Evolutionary conservation across 2,329 filamentous ascomycete species (phyloP), one percentile per base, ranked within the genome.

Genomic region (Ophiosphaerella korrae): DNA sequence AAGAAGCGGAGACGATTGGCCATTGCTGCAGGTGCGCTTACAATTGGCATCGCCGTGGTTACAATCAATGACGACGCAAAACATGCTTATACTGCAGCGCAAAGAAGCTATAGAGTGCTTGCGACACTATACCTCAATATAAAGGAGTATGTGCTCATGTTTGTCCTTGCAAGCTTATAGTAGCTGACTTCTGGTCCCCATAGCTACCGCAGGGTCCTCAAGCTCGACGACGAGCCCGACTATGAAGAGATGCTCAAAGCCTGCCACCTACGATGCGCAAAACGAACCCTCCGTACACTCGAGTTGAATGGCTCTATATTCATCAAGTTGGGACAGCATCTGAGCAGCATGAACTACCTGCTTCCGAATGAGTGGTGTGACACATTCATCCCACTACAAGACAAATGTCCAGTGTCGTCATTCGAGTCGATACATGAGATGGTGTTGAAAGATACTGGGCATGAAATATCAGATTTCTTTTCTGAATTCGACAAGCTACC

Each of bases 231-330:
- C 53, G 79, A 82, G 34, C 81, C 84, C 45, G 84, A 90, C 71
- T 84, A 85, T 68, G 78, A 83, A n/a, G 79, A 75, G n/a, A 74
- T 88, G 33, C 78, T 99, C 45, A 88, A 85, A 62, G 86, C 87
- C 57, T 97, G 94, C 70, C 94, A 99, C 75, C 88, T 95, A 72
- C 84, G 94, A 74, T 99, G 94, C 76, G 94, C 94, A 26, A 84
- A 91, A 65, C 85, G 94, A 55, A 97, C 94, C 1, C 78, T 97
- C 36, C 83, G 82, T 50, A 92, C 95, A 1, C 78, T 97, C 58
- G 94, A 99, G 80, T 91, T 90, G 80, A 97, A 97, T 74, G 94
- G 95, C 23, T 96, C 93, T 24, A 96, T 99, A 57, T 99, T 97
- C 66, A 97, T 99, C 73, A 99, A 99, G 76, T 79, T 99, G 34